These are phyloP conservation scores for Plasmodium blacklocki DNA, from an alignment of 169 alveolate genomes.

Conservation along the genomic window DNA sequence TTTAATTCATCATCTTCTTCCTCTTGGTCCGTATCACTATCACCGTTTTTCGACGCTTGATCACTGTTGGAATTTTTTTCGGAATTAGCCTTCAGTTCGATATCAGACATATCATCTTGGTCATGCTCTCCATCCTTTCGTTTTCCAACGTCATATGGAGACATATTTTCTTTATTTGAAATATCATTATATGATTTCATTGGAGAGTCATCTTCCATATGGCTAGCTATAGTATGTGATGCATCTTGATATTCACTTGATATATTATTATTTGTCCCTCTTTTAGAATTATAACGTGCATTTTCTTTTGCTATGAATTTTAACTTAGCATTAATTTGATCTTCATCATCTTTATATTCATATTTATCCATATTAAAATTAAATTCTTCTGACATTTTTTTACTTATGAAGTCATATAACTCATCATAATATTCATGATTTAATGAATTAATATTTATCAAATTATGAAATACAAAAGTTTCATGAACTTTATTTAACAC, in stretches of 20 bases:
- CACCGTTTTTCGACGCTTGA: slow-evolving; percentile 77
- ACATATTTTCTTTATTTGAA: neutral
- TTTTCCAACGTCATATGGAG: neutral
- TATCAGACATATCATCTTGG: neutral
- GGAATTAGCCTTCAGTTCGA: neutral
- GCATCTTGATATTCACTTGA: slow-evolving; percentile 2
- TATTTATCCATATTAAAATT: slow-evolving; percentile 10
- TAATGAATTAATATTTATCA: slow-evolving; percentile 75
- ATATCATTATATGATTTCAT: neutral
- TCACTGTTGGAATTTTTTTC: slow-evolving; percentile 44
- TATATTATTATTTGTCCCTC: neutral
- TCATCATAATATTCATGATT: slow-evolving; percentile 73
- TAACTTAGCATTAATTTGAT: slow-evolving; percentile 45
- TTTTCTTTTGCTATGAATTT: slow-evolving; percentile 10
- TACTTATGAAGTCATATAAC: slow-evolving; percentile 26
- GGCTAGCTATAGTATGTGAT: no score
- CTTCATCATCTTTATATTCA: slow-evolving; percentile 67
- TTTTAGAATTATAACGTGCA: neutral
- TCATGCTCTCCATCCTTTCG: neutral
- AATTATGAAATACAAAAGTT: slow-evolving; percentile 55
- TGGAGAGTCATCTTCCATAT: neutral
- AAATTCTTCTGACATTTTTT: slow-evolving; percentile 36
- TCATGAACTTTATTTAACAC: slow-evolving; percentile 17
- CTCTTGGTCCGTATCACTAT: slow-evolving; percentile 67
- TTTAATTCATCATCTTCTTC: slow-evolving; percentile 67